Evolutionary conservation across 352 stramenopile genomes (phyloP), one percentile per base, ranked within the genome.

Genomic region (Pythium sp.): DNA sequence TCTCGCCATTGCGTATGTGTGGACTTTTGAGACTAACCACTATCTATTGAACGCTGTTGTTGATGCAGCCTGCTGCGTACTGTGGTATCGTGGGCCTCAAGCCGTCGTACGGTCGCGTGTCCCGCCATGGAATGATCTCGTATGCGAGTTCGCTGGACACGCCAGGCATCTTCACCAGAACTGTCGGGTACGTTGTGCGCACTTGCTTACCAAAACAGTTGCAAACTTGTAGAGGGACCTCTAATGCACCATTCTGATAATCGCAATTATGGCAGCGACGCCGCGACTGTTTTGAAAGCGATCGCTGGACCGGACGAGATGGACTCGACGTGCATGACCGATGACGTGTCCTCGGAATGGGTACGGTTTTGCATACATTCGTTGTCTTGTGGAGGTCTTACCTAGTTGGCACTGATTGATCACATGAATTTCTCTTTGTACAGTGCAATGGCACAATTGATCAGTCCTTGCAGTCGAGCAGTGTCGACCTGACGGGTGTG

Each of bases 121-220:
- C 96, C 18, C 85, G 97, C 30, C 89, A 99, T 66, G 97, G 97
- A 18, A 92, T 99, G 75, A 98, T 99, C 62, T 93, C 93, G 57
- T 99, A 98, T 71, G 97, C 95, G 4, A 98, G 91, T 36, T 99
- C 94, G 20, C 82, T 99, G 28, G 98, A 99, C 80, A 99, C 94
- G 0, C 87, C 97, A 0, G 98, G 97, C 15, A 90, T 99, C 65
- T 87, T 99, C 26, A 80, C 92, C 3, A 84, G 84, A 65, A 96
- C 84, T 32, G 84, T 97, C 28, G 82, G 79, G 86, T 46, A 60
- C 30, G 30, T 32, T 32, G 30, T 32, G 30, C 2, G 30, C 30
- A 32, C 30, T 26, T 26, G 24, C 24, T 26, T 26, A 26, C 24
- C 24, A 26, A 26, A 26, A 26, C 24, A 26, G 24, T 26, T 26